Base-by-base conservation (phyloP, 805 yeast species). In the Phaffomyces thermotolerans region DNA sequence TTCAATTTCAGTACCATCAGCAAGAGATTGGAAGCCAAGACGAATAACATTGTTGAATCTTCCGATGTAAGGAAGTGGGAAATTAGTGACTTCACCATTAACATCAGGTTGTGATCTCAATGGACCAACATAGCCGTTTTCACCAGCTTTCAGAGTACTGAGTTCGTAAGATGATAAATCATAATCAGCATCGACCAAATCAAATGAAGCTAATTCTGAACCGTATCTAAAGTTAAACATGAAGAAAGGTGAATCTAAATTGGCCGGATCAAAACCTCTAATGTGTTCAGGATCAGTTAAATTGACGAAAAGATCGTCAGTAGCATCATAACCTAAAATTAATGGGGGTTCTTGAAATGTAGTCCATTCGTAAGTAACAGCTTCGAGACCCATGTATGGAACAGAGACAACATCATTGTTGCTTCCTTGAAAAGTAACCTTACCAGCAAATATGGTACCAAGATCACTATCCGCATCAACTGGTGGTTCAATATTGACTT, bases 381-480 rank as follows among this genome's bases (percentile, higher is more conserved):
- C 39, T 30, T 47, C 42, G 17, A 47, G 46, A 40, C 53, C 53
- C 49, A 50, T 42, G 44, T 50, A 50, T 23, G 53, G 51, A 23
- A 48, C 51, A 23, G 38, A 37, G 14, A 45, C 43, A 13, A 40
- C 4, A n/a, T 50, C 53, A 30, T 49, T 49, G 23, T 49, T 49
- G 29, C 39, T 44, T 43, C 52, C 52, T 14, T 6, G 13, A 37
- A 49, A 45, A 24, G 15, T 3, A 12, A 49, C 40, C 36, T 45
- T 49, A 45, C 52, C 52, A 25, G 36, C 37, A 36, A 44, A 49
- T 2, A 44, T 25, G n/a, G 52, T 41, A 18, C 47, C 50, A 30
- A 23, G 27, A 14, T 8, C n/a, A 8, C 35, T 15, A 15, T 15
- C 40, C 8, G 37, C 22, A 13, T n/a, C 38, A 5, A 37, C 15